phyloP scores from a whole-genome alignment of 129 eudicot species.

The Flaveria bidentis region DNA sequence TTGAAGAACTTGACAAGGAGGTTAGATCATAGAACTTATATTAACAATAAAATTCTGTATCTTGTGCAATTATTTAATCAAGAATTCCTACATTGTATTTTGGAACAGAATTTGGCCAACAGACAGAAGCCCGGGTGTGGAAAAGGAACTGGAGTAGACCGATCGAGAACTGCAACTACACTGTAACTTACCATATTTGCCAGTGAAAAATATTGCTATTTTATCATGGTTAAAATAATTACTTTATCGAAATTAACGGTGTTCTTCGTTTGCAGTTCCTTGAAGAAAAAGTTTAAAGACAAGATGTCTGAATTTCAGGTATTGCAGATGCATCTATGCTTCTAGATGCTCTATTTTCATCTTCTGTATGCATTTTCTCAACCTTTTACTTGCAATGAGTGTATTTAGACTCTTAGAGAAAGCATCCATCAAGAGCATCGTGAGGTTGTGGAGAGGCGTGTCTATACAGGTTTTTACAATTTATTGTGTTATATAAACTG shows the following conservation, averaged over 20 bases:
- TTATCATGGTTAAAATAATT: neutral
- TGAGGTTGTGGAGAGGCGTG: slow-evolving; percentile 99
- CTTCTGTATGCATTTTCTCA: slow-evolving; percentile 17
- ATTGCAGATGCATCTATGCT: neutral
- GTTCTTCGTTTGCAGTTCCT: slow-evolving; percentile 56
- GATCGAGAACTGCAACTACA: slow-evolving; percentile 93
- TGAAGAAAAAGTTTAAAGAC: slow-evolving; percentile 91
- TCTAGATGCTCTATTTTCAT: neutral
- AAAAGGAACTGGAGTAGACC: slow-evolving; percentile 95
- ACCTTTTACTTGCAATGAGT: slow-evolving; percentile 2
- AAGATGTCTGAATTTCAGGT: slow-evolving; percentile 98
- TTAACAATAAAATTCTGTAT: neutral
- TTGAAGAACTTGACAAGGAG: slow-evolving; percentile 92
- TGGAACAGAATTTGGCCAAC: slow-evolving; percentile 63
- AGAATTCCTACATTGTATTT: neutral
- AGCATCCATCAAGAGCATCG: slow-evolving; percentile 92
- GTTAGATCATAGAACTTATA: slow-evolving; percentile 39
- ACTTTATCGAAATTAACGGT: neutral
- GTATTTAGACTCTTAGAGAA: slow-evolving; percentile 70
- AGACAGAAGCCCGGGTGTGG: slow-evolving; percentile 98
- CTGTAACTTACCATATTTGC: slow-evolving; percentile 44
- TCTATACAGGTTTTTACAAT: slow-evolving; percentile 68
- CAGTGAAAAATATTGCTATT: neutral
- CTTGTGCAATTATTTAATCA: neutral
- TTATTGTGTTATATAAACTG: neutral